Conservation (phyloP, 495 filamentous ascomycete species). For the Friedmanniomyces endolithicus region DNA sequence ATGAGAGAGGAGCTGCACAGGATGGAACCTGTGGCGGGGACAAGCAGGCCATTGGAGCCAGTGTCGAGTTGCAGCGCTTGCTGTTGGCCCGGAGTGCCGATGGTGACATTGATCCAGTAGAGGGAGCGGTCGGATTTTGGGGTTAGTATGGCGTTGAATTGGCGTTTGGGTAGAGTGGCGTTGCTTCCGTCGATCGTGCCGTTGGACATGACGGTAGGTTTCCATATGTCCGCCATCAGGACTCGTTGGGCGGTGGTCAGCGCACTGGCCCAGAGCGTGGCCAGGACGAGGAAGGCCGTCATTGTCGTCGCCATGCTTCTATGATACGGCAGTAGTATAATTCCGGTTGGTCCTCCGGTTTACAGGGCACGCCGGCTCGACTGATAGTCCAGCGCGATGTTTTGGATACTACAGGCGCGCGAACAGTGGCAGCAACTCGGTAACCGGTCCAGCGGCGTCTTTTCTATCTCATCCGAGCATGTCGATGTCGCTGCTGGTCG, state of each 20-base stretch:
- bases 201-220: background rate
- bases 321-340: background rate
- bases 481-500: background rate
- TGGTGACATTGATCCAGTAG: constrained; percentile 35
- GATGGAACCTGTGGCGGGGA: constrained; percentile 19
- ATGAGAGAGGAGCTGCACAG: constrained; percentile 1
- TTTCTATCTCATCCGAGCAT: background rate
- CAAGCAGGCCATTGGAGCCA: constrained; percentile 73
- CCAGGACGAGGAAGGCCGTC: background rate
- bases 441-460: background rate
- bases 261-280: background rate
- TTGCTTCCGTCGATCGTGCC: background rate
- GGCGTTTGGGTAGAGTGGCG: background rate
- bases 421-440: background rate
- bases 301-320: background rate
- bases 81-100: constrained; percentile 35
- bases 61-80: constrained; percentile 38
- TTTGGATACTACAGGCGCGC: too few species aligned
- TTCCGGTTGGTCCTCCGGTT: too few species aligned
- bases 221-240: constrained; percentile 3
- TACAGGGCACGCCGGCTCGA: too few species aligned
- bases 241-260: background rate
- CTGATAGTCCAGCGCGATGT: too few species aligned
- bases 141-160: background rate
- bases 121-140: constrained; percentile 16